Base-by-base conservation (phyloP, 192 early-diverging fungal species). In the Diversispora epigaea region DNA sequence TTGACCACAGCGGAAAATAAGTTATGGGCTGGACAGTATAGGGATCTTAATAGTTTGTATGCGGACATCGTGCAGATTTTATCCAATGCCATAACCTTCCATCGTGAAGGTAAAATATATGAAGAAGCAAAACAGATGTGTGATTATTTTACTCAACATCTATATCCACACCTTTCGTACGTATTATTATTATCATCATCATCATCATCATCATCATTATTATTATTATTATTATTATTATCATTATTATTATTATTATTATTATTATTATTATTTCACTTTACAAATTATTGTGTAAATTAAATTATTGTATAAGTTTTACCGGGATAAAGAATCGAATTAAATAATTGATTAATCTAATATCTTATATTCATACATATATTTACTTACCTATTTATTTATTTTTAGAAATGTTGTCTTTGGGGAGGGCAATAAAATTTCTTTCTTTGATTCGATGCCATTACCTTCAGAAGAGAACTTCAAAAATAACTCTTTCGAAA, bases 1-100 rank as follows among this genome's bases (percentile, higher is more conserved):
- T 40, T 88, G 41, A 79, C 74, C 6, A 85, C 85, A 0, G 80
- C 85, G 22, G 87, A 88, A 44, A 70, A 80, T 6, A 88, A 80
- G 64, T 75, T 88, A 6, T 88, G 85, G 84, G 52, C 54, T 43
- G 70, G 70, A 58, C 43, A 71, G 9, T 71, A 71, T 58, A 60
- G n/a, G 50, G 17, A 32, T 9, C 39, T 58, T 57, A 17, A 25
- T n/a, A 49, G 41, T 57, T 45, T 71, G 40, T 71, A 58, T 58
- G 39, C 52, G 3, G 70, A 71, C 43, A 44, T 71, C 8, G 17
- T 41, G 4, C 70, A 71, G 32, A 71, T 71, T 58, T 17, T 71
- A 55, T 49, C 25, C 4, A 71, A 71, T 45, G 70, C 70, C 8
- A n/a, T 56, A 8, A 60, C 39, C 19, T 71, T 71, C 58, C 70